Base-by-base conservation (phyloP, 2,329 filamentous ascomycete species). In the Verticillium nubilum region DNA sequence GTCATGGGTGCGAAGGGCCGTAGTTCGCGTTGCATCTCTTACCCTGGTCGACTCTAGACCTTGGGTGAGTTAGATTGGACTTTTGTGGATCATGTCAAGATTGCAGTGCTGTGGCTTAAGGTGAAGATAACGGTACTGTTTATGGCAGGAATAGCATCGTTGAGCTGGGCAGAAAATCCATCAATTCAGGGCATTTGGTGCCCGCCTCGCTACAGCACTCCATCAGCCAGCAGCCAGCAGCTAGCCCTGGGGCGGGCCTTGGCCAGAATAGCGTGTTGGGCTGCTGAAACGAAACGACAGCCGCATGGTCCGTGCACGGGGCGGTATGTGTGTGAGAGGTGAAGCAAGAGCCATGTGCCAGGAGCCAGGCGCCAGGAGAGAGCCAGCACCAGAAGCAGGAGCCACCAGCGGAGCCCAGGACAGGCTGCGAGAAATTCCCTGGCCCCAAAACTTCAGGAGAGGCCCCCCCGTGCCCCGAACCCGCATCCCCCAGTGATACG, bases 391-490 rank as follows among this genome's bases (percentile, higher is more conserved):
- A 47, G 42, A 23, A 23, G 29, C 3, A 7, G 13, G 9, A n/a
- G 42, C 3, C n/a, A 47, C n/a, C n/a, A 23, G 1, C 7, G 42
- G 42, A 47, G 17, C 17, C n/a, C 19, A 31, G 52, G 10, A 27
- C 53, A 56, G 54, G 54, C 54, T 56, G 54, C 54, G 54, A 56
- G 54, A 56, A 56, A 56, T 56, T 56, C 33, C 33, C 54, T 56
- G 54, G 54, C 33, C 42, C 42, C 54, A 56, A 56, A 56, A 47
- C 54, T 56, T 56, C 42, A 56, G 54, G 54, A 47, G 54, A 56
- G 35, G 42, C 31, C 19, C 25, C 54, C 54, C 25, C 31, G 29
- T 5, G 29, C 33, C 42, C 42, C 25, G n/a, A 56, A 19, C 33
- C 54, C 28, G 26, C 33, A 25, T 56, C 54, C n/a, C 29, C 29